These are phyloP conservation scores for Panicum virgatum DNA, from an alignment of 202 grass and related monocot genomes.

Conservation along the genomic window DNA sequence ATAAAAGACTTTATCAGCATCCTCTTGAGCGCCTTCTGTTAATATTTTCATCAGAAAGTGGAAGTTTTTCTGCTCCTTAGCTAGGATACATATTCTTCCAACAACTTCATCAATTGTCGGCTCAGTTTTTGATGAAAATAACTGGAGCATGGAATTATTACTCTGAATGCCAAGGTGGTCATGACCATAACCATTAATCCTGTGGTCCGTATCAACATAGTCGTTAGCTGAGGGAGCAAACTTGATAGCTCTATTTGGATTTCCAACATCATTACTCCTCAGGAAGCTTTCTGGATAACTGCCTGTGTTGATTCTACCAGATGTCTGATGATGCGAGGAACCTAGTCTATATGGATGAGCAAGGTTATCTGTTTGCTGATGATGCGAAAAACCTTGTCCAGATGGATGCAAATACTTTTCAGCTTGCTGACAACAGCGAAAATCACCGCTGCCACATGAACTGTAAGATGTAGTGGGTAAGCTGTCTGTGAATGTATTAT, in stretches of 20 bases:
- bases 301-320: slow-evolving; percentile 26
- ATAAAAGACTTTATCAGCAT: slow-evolving; percentile 59
- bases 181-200: slow-evolving; percentile 7
- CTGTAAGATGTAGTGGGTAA: slow-evolving; percentile 36
- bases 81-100: slow-evolving; percentile 54
- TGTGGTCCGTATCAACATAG: slow-evolving; percentile 28
- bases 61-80: slow-evolving; percentile 70
- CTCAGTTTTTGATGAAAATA: slow-evolving; percentile 18
- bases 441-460: slow-evolving; percentile 39
- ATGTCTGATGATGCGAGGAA: slow-evolving; percentile 6
- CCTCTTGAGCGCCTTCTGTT: slow-evolving; percentile 52
- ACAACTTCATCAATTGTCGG: slow-evolving; percentile 43
- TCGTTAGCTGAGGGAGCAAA: slow-evolving; percentile 28
- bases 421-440: slow-evolving; percentile 16
- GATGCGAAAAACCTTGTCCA: not conserved
- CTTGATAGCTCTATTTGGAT: slow-evolving; percentile 20
- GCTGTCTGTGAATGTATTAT: slow-evolving; percentile 30
- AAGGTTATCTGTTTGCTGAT: slow-evolving; percentile 34
- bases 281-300: slow-evolving; percentile 38
- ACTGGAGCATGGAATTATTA: slow-evolving; percentile 10
- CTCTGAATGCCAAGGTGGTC: slow-evolving; percentile 28
- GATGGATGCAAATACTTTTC: slow-evolving; percentile 25
- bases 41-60: slow-evolving; percentile 64
- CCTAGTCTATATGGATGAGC: slow-evolving; percentile 14
- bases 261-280: slow-evolving; percentile 38